Base-by-base conservation (phyloP, 257 asterid species). In the Lycium ferocissimum region DNA sequence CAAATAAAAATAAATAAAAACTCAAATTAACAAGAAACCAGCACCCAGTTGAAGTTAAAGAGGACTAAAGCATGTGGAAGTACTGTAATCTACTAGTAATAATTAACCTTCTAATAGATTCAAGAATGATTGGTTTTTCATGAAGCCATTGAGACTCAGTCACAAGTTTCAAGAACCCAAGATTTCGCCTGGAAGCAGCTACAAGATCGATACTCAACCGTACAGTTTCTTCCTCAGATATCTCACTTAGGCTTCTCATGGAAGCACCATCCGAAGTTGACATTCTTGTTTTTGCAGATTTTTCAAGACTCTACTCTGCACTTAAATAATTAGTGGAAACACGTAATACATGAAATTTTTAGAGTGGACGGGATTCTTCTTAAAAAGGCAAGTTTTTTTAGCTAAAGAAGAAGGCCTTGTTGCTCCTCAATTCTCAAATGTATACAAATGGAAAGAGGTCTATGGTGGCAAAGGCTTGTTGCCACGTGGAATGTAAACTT, bases 21-120 rank as follows among this genome's bases (percentile, higher is more conserved):
- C 9, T 70, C 33, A 7, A 10, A 75, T 1, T 4, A 43, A 71
- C 80, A 72, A 72, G 80, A 82, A 26, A 15, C 12, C 57, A 13
- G 15, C 13, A 45, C 51, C 85, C 61, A 67, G 71, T n/a, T 75
- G 18, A 84, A 72, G 6, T 47, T 40, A 47, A 40, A 4, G 5
- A 2, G 0, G 15, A 4, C 33, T 26, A 15, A 38, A 75, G 59
- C 33, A 11, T 62, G 12, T 4, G 17, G 59, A 2, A 33, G 20
- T 4, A 54, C 43, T 15, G 47, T 82, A 76, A 40, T 40, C 6
- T 40, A 40, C 45, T 40, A 40, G 45, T 40, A 40, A 83, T 57
- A 10, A 38, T 38, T 7, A 40, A 91, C 99, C 99, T 94, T 88
- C 98, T 85, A 57, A 94, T 93, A 66, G 99, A 95, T 89, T 96